phyloP scores from a whole-genome alignment of 2,329 filamentous ascomycete genomes.

The Stemphylium vesicarium region DNA sequence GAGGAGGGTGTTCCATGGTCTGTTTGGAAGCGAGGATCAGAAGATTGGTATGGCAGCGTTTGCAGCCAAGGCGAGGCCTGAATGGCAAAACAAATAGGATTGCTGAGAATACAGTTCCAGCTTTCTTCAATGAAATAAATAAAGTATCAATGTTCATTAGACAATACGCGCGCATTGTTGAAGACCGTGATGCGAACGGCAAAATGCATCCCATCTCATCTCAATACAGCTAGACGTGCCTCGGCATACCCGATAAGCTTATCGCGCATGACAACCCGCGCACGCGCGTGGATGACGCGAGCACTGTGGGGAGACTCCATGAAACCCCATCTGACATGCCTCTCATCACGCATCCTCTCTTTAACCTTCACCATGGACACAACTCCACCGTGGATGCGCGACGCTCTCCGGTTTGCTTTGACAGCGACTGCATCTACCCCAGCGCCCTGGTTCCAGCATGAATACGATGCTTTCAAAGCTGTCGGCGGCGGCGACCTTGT shows the following conservation, averaged over 20 bases:
- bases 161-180: background rate
- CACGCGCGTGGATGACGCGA: constrained; percentile 16
- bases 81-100: constrained; percentile 80
- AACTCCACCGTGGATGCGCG: constrained; percentile 27
- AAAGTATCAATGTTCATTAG: too few species aligned
- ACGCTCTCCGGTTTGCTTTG: constrained; percentile 32
- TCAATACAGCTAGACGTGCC: constrained; percentile 16
- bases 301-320: constrained; percentile 12
- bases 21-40: constrained; percentile 95
- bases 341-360: background rate
- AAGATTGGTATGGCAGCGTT: constrained; percentile 97
- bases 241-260: constrained; percentile 13
- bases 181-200: background rate
- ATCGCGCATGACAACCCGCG: constrained; percentile 20
- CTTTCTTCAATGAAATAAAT: too few species aligned
- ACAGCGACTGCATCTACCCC: constrained; percentile 31
- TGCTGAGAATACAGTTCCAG: background rate
- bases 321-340: constrained; percentile 16
- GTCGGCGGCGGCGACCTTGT: constrained; percentile 20
- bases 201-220: constrained; percentile 1
- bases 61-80: constrained; percentile 89
- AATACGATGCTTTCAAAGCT: constrained; percentile 6
- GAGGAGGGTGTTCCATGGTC: constrained; percentile 85
- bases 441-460: constrained; percentile 20
- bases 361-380: constrained; percentile 11